phyloP scores from a whole-genome alignment of 208 protist genomes.

The Crithidia acanthocephali region DNA sequence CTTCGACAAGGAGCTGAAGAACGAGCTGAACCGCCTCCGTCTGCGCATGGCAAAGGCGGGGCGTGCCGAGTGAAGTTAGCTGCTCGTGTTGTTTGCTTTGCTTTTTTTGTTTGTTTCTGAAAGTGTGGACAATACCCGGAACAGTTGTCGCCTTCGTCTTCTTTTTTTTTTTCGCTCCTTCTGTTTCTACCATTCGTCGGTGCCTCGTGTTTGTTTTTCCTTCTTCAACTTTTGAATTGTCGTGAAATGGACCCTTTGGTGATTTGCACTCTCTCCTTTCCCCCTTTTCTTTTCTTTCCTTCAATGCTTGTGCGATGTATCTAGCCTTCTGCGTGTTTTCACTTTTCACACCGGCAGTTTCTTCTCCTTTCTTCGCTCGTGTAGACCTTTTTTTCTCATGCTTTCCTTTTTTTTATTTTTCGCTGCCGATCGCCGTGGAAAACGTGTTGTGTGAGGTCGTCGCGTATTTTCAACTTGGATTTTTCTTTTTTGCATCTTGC shows the following conservation, averaged over 20 bases:
- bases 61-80: not conserved
- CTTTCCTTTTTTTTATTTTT: slow-evolving; percentile 11
- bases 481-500: no score
- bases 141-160: not conserved
- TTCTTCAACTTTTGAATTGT: no score
- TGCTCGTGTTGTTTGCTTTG: no score
- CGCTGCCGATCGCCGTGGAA: not conserved
- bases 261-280: no score
- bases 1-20: slow-evolving; percentile 37
- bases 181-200: no score
- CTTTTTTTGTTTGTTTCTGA: not conserved
- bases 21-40: slow-evolving; percentile 36
- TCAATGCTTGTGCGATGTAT: not conserved
- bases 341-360: slow-evolving; percentile 4
- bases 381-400: not conserved
- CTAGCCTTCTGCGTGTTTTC: not conserved
- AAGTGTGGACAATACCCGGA: not conserved
- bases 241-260: no score
- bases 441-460: no score
- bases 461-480: no score
- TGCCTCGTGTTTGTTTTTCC: no score
- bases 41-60: slow-evolving; percentile 38
- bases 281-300: slow-evolving; percentile 5
- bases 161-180: not conserved
- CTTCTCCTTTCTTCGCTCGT: no score